These are phyloP conservation scores for Aspergillus latus DNA, from an alignment of 2,329 filamentous ascomycete species.

Conservation along the genomic window DNA sequence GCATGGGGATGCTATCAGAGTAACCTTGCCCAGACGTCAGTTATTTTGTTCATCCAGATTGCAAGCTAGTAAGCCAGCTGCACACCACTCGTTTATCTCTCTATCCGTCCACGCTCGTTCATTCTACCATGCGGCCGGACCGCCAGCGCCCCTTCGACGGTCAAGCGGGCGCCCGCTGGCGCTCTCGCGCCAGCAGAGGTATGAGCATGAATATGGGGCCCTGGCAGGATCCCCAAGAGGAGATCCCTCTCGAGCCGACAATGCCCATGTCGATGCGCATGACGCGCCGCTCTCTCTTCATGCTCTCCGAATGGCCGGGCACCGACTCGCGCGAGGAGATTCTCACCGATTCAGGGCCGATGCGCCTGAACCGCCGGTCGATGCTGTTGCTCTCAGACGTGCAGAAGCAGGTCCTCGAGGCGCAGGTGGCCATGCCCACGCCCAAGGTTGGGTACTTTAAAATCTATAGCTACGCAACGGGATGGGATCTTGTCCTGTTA, in stretches of 20 bases:
- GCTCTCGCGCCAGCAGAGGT: neutral
- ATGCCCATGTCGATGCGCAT: neutral
- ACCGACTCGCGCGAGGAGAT: neutral
- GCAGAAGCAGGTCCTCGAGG: constrained; percentile 62
- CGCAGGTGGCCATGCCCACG: constrained; percentile 64
- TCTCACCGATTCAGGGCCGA: neutral
- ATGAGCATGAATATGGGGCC: neutral
- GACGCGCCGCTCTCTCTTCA: constrained; percentile 7
- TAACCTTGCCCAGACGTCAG: too few species aligned
- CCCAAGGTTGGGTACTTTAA: constrained; percentile 61
- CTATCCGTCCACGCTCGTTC: neutral
- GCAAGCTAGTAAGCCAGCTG: too few species aligned
- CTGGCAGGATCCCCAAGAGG: neutral
- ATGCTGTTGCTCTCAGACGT: neutral
- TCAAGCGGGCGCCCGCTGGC: neutral
- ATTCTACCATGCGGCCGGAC: neutral
- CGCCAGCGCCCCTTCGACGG: neutral
- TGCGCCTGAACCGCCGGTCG: neutral
- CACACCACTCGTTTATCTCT: neutral
- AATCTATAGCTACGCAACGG: constrained; percentile 67
- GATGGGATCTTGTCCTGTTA: constrained; percentile 62
- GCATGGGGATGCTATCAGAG: too few species aligned
- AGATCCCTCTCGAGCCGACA: constrained; percentile 8
- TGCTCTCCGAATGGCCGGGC: constrained; percentile 30
- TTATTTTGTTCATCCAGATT: too few species aligned